A percentile compares a stretch with the other conserved stretches of the same genome.
phyloP scores from a whole-genome alignment of 2,329 filamentous ascomycete genomes.

The Didymella segeticola region DNA sequence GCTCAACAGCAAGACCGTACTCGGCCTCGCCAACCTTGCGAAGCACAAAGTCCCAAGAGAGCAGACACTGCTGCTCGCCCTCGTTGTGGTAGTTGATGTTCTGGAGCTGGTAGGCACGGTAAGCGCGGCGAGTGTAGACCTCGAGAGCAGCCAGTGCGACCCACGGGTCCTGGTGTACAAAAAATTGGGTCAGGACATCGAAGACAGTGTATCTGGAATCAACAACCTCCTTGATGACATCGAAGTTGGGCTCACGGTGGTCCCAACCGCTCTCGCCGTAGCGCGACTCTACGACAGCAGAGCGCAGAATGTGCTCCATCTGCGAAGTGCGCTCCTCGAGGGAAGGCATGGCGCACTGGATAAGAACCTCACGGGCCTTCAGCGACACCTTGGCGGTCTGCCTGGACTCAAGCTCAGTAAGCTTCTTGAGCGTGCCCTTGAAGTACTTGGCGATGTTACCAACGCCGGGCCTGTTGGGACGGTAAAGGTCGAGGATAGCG shows the following conservation, averaged over 20 bases:
- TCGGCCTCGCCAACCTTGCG: slow-evolving; percentile 92
- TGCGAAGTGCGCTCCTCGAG: slow-evolving; percentile 92
- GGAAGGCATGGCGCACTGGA: slow-evolving; percentile 94
- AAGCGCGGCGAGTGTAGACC: slow-evolving; percentile 94
- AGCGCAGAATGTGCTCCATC: slow-evolving; percentile 98
- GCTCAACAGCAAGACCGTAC: slow-evolving; percentile 80
- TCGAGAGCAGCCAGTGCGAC: slow-evolving; percentile 92
- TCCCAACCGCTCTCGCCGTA: slow-evolving; percentile 98
- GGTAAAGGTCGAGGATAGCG: slow-evolving; percentile 91
- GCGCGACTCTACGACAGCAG: slow-evolving; percentile 93
- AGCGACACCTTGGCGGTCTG: slow-evolving; percentile 93
- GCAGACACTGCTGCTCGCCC: slow-evolving; percentile 74
- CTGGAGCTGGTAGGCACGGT: slow-evolving; percentile 93
- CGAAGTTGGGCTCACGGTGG: slow-evolving; percentile 87
- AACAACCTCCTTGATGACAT: slow-evolving; percentile 95
- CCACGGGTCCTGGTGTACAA: slow-evolving; percentile 92
- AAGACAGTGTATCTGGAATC: slow-evolving; percentile 99
- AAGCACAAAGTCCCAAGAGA: slow-evolving; percentile 96
- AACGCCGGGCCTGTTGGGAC: slow-evolving; percentile 88
- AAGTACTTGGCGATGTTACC: slow-evolving; percentile 90
- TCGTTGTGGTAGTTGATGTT: slow-evolving; percentile 85
- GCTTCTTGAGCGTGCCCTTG: slow-evolving; percentile 78
- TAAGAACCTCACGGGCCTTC: slow-evolving; percentile 96
- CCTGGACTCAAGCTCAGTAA: slow-evolving; percentile 88
- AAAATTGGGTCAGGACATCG: slow-evolving; percentile 94